Evolutionary conservation across 2,329 filamentous ascomycete species (phyloP).

Genomic region (Hirsutella minnesotensis): DNA sequence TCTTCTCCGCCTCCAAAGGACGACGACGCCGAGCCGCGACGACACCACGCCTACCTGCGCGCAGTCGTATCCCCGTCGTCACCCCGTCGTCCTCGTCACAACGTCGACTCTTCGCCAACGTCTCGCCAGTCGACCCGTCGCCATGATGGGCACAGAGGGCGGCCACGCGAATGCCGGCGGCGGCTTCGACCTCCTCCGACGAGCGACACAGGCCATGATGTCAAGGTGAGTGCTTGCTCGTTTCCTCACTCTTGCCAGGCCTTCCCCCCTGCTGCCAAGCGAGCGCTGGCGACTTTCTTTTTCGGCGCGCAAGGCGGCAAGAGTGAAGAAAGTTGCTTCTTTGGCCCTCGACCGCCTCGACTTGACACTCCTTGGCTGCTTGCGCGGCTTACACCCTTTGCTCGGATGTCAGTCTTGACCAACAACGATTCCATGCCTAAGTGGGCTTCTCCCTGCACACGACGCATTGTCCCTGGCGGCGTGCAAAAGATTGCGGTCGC

Average conservation of each 20-base stretch:
- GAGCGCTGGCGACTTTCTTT: background rate
- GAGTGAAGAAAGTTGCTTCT: constrained; percentile 5
- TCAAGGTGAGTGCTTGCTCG: constrained; percentile 38
- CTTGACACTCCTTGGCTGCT: too few species aligned
- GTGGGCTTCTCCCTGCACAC: too few species aligned
- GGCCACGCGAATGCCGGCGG: constrained; percentile 20
- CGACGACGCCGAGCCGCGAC: background rate
- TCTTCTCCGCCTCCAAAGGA: background rate
- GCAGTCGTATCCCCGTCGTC: background rate
- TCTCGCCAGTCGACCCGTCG: constrained; percentile 6
- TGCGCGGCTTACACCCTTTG: too few species aligned
- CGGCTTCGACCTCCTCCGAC: constrained; percentile 44
- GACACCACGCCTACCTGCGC: background rate
- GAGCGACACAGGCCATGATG: constrained; percentile 53
- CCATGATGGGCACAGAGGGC: constrained; percentile 38
- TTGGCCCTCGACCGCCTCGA: too few species aligned
- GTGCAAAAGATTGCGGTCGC: too few species aligned
- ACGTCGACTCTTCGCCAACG: background rate
- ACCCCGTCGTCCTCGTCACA: background rate
- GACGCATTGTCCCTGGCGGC: too few species aligned
- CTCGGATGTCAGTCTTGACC: too few species aligned
- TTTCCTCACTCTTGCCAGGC: constrained; percentile 9
- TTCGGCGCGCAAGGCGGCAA: too few species aligned
- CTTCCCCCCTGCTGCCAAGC: constrained; percentile 6
- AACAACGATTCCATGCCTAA: too few species aligned